Conservation (phyloP, 164 flowering plant genomes). For the Pachysandra terminalis region DNA sequence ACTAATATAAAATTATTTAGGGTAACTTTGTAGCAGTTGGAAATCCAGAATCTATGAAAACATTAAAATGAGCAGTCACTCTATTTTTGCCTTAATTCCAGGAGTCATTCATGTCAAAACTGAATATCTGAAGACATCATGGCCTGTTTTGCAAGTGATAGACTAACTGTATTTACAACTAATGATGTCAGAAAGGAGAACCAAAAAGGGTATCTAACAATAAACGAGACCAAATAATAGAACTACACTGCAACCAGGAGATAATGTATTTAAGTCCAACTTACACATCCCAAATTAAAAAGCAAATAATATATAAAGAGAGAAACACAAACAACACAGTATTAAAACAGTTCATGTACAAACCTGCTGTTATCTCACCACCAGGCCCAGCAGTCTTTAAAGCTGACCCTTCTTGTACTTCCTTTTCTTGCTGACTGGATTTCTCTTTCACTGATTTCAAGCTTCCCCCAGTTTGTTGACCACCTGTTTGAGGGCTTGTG, state of each 20-base stretch:
- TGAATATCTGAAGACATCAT: neutral
- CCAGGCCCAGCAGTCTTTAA: conserved; percentile 70
- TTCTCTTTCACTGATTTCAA: conserved; percentile 70
- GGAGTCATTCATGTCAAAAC: neutral
- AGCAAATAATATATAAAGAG: neutral
- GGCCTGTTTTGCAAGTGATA: neutral
- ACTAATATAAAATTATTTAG: no score
- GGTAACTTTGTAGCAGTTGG: no score
- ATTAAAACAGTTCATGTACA: neutral
- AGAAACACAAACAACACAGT: neutral
- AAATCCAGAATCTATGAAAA: no score
- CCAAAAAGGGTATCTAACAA: conserved; percentile 1
- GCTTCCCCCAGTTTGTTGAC: conserved; percentile 52
- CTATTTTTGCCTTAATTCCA: neutral
- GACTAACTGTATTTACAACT: no score
- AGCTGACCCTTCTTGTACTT: conserved; percentile 49
- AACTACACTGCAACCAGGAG: no score
- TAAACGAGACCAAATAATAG: conserved; percentile 10
- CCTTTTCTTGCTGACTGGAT: conserved; percentile 49
- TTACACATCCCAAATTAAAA: no score
- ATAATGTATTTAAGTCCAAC: no score
- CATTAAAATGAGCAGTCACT: no score
- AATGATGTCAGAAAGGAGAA: no score
- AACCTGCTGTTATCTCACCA: conserved; percentile 87
- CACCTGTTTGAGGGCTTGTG: conserved; percentile 67